Evolutionary conservation across 768 basidiomycete genomes (phyloP), one percentile per base, ranked within the genome.

Genomic region (Rhodotorula babjevae): DNA sequence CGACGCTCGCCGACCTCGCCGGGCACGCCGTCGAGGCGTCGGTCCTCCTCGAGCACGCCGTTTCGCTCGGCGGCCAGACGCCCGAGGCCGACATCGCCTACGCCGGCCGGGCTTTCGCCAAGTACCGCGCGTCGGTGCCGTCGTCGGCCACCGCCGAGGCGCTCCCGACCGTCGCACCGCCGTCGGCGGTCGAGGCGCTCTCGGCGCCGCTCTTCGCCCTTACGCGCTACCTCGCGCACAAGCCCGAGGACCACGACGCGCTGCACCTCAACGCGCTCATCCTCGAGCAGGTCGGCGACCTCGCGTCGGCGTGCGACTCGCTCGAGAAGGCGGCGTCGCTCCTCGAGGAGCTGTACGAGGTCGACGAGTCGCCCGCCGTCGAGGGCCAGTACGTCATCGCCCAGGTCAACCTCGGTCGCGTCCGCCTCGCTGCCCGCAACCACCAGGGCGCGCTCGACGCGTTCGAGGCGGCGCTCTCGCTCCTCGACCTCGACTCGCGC

Each of bases 341-440:
- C 18, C 82, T 98, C n/a, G 95, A 98, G 80, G 85, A 87, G 3
- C 85, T 86, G 40, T 99, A 96, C 82, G 96, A 99, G 80, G 87
- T 89, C 65, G 86, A 86, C 23, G 96, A 99, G 80, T 89, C 92
- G 65, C 81, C 88, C 2, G 82, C 84, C 33, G 86, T 92, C 19
- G 96, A 97, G 81, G 82, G 84, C 62, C 88, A 86, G 65, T 99
- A 89, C 78, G 87, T 86, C 11, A 86, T 93, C 52, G 91, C 93
- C 0, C 90, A 93, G 73, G 83, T 86, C 33, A 95, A 90, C 69
- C 82, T 92, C 15, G 96, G 89, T 1, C 87, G 96, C 18, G 80
- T 95, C 36, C 85, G 86, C 29, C 82, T 95, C n/a, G 83, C 88
- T 0, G 78, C 84, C 7, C 81, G 83, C 21, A 85, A 90, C 65